phyloP scores from a whole-genome alignment of 2,329 filamentous ascomycete genomes.

The Claviceps maximensis region DNA sequence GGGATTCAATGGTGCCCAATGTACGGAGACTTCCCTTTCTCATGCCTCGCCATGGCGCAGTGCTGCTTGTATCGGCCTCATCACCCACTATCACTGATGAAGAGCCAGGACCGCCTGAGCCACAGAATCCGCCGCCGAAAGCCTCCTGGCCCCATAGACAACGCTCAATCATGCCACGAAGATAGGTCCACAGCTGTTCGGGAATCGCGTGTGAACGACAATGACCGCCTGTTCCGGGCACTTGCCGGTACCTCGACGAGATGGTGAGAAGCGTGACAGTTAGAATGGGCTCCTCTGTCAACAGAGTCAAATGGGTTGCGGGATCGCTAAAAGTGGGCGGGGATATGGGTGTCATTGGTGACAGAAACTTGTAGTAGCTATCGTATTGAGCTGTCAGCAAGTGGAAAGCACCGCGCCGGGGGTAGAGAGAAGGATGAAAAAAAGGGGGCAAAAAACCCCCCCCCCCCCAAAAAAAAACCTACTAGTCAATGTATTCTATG shows the following conservation, averaged over 20 bases:
- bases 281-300: constrained; percentile 86
- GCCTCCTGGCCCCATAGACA: constrained; percentile 94
- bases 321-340: constrained; percentile 79
- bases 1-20: constrained; percentile 82
- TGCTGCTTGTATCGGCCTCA: constrained; percentile 50
- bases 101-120: constrained; percentile 44
- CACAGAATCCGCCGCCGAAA: constrained; percentile 78
- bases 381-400: not conserved
- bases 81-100: constrained; percentile 24
- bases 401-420: too few relatives aligned
- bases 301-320: constrained; percentile 62
- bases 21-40: constrained; percentile 71
- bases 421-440: not conserved
- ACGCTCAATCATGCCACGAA: constrained; percentile 88
- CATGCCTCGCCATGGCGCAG: constrained; percentile 56
- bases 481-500: constrained; percentile 89
- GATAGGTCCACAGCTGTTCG: constrained; percentile 87
- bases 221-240: constrained; percentile 65
- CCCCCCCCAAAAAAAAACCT: constrained; percentile 26
- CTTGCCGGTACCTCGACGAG: constrained; percentile 70
- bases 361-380: constrained; percentile 82
- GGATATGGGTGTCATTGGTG: constrained; percentile 84
- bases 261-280: constrained; percentile 86
- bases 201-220: constrained; percentile 86
- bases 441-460: not conserved